phyloP scores from a whole-genome alignment of 2,329 filamentous ascomycete genomes.

The Fusarium concolor region DNA sequence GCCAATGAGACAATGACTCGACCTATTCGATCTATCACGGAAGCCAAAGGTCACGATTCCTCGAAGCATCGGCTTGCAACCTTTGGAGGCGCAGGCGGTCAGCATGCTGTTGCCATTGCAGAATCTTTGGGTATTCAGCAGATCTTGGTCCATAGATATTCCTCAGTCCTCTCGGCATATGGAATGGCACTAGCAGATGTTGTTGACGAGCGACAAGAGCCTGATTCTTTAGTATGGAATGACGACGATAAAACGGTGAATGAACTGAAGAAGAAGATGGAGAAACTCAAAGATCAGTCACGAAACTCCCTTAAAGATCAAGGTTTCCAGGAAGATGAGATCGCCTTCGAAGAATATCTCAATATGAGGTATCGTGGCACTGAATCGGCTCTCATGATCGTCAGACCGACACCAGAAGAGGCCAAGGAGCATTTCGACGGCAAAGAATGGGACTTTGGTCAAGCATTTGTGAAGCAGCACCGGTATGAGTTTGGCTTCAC shows the following conservation, averaged over 20 bases:
- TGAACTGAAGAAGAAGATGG: constrained; percentile 78
- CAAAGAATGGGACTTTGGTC: constrained; percentile 83
- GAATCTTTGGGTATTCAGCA: constrained; percentile 85
- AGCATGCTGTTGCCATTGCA: constrained; percentile 92
- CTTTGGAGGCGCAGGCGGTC: constrained; percentile 91
- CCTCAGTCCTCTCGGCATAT: constrained; percentile 89
- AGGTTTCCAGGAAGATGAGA: constrained; percentile 79
- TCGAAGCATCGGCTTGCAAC: constrained; percentile 91
- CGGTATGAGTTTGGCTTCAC: constrained; percentile 95
- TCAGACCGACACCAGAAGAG: constrained; percentile 76
- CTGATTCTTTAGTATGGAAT: constrained; percentile 72
- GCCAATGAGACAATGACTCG: constrained; percentile 93
- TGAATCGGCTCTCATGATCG: constrained; percentile 89
- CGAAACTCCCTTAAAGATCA: constrained; percentile 75
- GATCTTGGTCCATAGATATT: constrained; percentile 88
- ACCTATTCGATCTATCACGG: constrained; percentile 89
- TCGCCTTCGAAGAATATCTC: constrained; percentile 90
- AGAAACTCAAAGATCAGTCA: constrained; percentile 82
- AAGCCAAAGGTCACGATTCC: constrained; percentile 92
- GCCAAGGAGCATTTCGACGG: constrained; percentile 68
- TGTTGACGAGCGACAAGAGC: constrained; percentile 89
- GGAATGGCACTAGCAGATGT: constrained; percentile 95
- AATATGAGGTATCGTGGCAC: constrained; percentile 94
- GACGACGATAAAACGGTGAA: constrained; percentile 67
- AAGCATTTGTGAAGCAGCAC: constrained; percentile 87